Percentiles rank a stretch among this genome's conserved stretches.
These are phyloP conservation scores for Eruca vesicaria DNA, from an alignment of 441 rosid species.

Conservation along the genomic window DNA sequence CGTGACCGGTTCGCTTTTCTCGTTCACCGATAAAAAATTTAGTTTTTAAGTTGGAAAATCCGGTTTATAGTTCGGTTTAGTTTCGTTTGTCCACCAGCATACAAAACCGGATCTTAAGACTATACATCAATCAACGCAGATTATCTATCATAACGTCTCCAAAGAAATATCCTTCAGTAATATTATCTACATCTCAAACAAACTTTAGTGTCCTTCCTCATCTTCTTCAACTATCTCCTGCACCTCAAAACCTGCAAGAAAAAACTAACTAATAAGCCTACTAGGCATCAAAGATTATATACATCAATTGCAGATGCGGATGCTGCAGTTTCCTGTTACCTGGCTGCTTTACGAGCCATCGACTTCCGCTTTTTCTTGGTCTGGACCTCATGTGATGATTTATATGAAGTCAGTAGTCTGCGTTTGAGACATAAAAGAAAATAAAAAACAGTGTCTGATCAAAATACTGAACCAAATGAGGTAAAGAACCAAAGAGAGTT, in stretches of 20 bases:
- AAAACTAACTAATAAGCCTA: not conserved
- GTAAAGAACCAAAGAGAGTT: not conserved
- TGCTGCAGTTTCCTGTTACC: not conserved
- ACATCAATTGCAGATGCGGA: not conserved
- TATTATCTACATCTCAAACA: not conserved
- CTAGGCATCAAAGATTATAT: not conserved
- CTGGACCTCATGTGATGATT: slow-evolving; percentile 47
- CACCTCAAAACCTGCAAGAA: not conserved
- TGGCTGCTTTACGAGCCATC: not conserved
- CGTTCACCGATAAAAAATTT: not conserved
- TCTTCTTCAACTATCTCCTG: not conserved
- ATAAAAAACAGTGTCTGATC: not conserved
- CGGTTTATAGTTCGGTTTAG: not conserved
- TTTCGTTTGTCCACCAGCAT: not conserved
- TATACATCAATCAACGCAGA: not conserved
- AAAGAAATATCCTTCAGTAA: not conserved
- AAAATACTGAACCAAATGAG: slow-evolving; percentile 1
- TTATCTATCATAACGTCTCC: not conserved
- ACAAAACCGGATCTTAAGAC: not conserved
- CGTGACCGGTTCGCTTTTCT: not conserved
- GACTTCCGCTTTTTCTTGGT: not conserved
- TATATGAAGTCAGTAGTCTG: slow-evolving; percentile 78
- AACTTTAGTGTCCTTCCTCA: not conserved
- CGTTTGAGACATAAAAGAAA: not conserved
- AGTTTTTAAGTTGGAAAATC: not conserved